Percentiles rank a stretch among this genome's conserved stretches.
These are phyloP conservation scores for Phytophthora melonis DNA, from an alignment of 352 stramenopile genomes.

Conservation along the genomic window DNA sequence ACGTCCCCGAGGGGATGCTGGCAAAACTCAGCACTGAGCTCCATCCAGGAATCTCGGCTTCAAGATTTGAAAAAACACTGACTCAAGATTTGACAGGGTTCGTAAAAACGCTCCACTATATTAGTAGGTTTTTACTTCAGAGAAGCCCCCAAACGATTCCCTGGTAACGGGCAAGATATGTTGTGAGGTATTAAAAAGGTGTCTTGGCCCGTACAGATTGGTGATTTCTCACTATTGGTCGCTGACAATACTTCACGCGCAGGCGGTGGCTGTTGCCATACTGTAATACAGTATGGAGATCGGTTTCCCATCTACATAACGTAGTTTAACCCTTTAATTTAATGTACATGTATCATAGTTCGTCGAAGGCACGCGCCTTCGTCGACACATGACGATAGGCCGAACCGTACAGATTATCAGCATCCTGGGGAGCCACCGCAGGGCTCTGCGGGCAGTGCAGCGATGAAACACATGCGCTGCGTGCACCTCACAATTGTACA, in stretches of 20 bases:
- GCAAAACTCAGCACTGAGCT: slow-evolving; percentile 19
- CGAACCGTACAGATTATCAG: slow-evolving; percentile 3
- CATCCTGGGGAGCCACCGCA: not conserved
- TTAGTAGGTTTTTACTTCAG: no score
- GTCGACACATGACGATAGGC: slow-evolving; percentile 12
- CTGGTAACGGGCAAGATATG: no score
- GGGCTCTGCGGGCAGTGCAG: not conserved
- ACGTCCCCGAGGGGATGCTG: not conserved
- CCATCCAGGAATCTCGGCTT: slow-evolving; percentile 4
- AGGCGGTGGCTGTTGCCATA: no score
- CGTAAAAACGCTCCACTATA: not conserved
- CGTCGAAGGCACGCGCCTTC: slow-evolving; percentile 10
- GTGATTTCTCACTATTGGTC: no score
- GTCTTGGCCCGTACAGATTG: no score
- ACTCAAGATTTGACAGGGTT: slow-evolving; percentile 5
- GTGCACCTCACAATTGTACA: not conserved
- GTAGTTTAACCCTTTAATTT: no score
- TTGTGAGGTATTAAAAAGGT: no score
- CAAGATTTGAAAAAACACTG: slow-evolving; percentile 19
- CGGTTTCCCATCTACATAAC: no score
- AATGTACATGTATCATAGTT: not conserved
- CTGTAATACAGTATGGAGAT: no score
- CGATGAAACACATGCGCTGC: not conserved
- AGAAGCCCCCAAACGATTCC: no score
- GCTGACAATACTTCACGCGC: no score